Conservation (phyloP, 1,284 basidiomycete genomes). For the Leccinum solheimii region DNA sequence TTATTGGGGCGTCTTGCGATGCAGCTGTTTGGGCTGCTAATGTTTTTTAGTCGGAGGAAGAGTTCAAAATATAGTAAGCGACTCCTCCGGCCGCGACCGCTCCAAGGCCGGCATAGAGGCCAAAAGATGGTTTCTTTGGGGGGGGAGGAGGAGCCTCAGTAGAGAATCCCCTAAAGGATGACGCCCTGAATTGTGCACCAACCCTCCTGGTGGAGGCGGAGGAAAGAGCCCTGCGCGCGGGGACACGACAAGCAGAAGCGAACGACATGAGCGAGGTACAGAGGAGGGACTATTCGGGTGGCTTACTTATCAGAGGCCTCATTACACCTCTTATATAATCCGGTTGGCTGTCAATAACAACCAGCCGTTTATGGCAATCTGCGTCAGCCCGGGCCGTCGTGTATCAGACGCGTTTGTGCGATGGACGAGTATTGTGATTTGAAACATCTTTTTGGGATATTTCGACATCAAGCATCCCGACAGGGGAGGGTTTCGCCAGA, state of each 20-base stretch:
- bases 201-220: slow-evolving; percentile 35
- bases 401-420: no score
- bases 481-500: not conserved
- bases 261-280: slow-evolving; percentile 46
- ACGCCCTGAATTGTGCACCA: slow-evolving; percentile 27
- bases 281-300: slow-evolving; percentile 7
- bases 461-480: not conserved
- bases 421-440: slow-evolving; percentile 24
- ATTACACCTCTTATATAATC: slow-evolving; percentile 25
- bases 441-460: not conserved
- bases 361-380: not conserved
- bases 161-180: slow-evolving; percentile 56
- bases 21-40: no score
- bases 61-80: slow-evolving; percentile 56
- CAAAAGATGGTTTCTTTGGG: slow-evolving; percentile 48
- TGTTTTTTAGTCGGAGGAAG: slow-evolving; percentile 45
- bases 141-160: slow-evolving; percentile 49
- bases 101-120: slow-evolving; percentile 58
- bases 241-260: slow-evolving; percentile 44
- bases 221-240: slow-evolving; percentile 45
- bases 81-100: slow-evolving; percentile 49
- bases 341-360: not conserved
- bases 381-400: not conserved
- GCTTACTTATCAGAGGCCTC: slow-evolving; percentile 13
- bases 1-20: no score